phyloP scores from a whole-genome alignment of 441 rosid genomes.

The Mallotus japonicus region DNA sequence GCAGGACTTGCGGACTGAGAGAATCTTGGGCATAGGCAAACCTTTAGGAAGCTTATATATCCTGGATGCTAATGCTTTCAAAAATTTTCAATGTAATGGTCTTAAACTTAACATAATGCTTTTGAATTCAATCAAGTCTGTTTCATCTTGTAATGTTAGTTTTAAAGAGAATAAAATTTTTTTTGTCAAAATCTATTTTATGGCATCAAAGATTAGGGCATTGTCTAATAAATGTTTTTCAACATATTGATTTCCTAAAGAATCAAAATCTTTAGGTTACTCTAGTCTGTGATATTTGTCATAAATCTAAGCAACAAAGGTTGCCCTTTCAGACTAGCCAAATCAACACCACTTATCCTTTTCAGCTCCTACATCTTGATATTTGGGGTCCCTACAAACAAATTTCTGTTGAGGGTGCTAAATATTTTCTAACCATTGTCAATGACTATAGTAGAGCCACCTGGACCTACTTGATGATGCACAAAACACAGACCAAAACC shows the following conservation, averaged over 20 bases:
- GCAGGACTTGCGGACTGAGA: not conserved
- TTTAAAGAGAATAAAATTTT: not conserved
- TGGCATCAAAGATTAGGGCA: too few species aligned
- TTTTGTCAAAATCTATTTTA: not conserved
- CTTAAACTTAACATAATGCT: too few species aligned
- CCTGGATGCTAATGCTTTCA: not conserved
- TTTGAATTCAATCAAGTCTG: too few species aligned
- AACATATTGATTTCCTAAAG: too few species aligned
- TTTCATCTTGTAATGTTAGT: too few species aligned
- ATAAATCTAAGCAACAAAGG: not conserved
- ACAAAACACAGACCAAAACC: not conserved
- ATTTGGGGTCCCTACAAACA: not conserved
- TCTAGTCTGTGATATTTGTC: not conserved
- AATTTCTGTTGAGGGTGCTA: not conserved
- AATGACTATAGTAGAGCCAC: not conserved
- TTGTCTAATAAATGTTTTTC: too few species aligned
- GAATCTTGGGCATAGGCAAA: not conserved
- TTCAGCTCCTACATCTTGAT: not conserved
- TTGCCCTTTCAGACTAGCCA: not conserved
- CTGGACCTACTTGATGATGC: not conserved
- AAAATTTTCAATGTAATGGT: too few species aligned
- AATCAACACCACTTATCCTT: not conserved
- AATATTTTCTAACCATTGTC: not conserved
- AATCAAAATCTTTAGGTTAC: not conserved
- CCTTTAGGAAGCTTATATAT: not conserved